phyloP scores from a whole-genome alignment of 75 land plant genomes.

The Cupressus sempervirens region DNA sequence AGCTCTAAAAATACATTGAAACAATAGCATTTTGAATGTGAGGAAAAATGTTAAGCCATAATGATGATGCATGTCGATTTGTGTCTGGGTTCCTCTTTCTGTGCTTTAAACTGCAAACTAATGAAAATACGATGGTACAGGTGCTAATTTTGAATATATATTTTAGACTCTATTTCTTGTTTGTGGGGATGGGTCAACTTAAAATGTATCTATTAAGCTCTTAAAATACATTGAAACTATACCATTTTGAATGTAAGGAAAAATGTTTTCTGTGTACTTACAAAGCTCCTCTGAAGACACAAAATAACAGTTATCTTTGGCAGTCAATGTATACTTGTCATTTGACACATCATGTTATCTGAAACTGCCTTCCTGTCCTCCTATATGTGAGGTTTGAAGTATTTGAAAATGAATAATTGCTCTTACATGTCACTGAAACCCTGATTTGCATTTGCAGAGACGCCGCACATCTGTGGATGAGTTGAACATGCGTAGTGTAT shows the following conservation, averaged over 20 bases:
- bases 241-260: no score
- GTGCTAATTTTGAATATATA: background rate
- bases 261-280: no score
- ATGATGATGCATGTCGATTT: no score
- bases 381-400: background rate
- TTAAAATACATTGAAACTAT: no score
- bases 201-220: no score
- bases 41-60: no score
- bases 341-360: background rate
- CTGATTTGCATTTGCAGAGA: conserved; percentile 39
- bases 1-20: no score
- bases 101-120: no score
- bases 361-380: background rate
- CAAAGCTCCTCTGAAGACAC: no score
- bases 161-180: background rate
- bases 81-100: no score
- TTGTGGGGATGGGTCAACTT: background rate
- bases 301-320: background rate
- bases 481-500: conserved; percentile 84
- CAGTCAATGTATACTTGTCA: background rate
- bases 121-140: no score
- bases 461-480: conserved; percentile 87
- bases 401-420: conserved; percentile 7
- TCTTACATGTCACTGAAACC: background rate
- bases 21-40: no score